Percentiles rank a stretch among this genome's conserved stretches.
phyloP scores from a whole-genome alignment of 2,329 filamentous ascomycete genomes.

The Ramichloridium luteum region DNA sequence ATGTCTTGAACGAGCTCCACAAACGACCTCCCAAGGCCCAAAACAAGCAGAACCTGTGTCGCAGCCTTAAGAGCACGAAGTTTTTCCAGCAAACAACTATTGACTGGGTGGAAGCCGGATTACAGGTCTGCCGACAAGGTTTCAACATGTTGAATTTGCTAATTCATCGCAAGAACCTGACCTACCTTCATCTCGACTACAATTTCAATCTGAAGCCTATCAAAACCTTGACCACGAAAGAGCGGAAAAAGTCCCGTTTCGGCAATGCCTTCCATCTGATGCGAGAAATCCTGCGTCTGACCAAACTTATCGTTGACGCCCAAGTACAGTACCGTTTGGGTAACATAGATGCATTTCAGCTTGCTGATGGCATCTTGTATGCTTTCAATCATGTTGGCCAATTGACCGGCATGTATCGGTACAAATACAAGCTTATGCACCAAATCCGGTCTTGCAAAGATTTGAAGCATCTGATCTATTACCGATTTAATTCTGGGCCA shows the following conservation, averaged over 20 bases:
- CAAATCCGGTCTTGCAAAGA: conserved; percentile 99
- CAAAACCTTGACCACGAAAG: conserved; percentile 96
- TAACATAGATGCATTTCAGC: conserved; percentile 97
- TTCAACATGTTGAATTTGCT: conserved; percentile 99
- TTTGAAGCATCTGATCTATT: conserved; percentile 97
- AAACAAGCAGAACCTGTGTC: conserved; percentile 84
- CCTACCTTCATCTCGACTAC: conserved; percentile 95
- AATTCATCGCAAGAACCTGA: conserved; percentile 96
- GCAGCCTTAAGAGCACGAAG: conserved; percentile 86
- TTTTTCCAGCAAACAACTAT: conserved; percentile 99
- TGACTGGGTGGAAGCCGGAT: conserved; percentile 96
- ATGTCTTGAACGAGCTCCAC: conserved; percentile 90
- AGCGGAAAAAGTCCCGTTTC: conserved; percentile 97
- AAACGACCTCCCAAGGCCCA: conserved; percentile 91
- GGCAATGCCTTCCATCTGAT: conserved; percentile 98
- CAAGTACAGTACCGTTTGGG: conserved; percentile 96
- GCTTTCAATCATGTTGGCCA: conserved; percentile 99
- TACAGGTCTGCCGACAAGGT: conserved; percentile 94
- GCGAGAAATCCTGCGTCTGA: conserved; percentile 90
- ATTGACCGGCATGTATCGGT: conserved; percentile 97
- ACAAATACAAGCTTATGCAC: conserved; percentile 99
- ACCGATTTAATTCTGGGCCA: conserved; percentile 92
- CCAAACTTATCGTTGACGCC: conserved; percentile 94
- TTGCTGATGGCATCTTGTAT: conserved; percentile 97
- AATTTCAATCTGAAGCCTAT: conserved; percentile 99